Percentiles rank a stretch among this genome's conserved stretches.
Conservation (phyloP, 106 monocot genomes). For the Phalaenopsis equestris region DNA sequence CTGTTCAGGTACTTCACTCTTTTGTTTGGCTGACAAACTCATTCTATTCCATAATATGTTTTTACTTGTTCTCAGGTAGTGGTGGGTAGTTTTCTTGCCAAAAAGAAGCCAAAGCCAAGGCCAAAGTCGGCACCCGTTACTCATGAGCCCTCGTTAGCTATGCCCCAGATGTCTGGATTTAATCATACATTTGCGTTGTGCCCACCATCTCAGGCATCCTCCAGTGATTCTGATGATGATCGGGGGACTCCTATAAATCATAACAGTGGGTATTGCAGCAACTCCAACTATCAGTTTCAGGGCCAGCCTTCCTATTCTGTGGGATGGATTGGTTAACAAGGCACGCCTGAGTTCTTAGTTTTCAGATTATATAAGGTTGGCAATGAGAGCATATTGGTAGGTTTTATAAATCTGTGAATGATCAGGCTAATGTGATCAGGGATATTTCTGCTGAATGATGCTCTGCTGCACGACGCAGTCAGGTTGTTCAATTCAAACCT, state of each 20-base stretch:
- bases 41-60: background rate
- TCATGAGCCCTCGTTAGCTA: conserved; percentile 25
- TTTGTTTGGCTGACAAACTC: background rate
- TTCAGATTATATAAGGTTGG: too few relatives aligned
- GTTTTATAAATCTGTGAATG: too few relatives aligned
- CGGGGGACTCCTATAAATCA: conserved; percentile 36
- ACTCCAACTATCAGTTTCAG: conserved; percentile 25
- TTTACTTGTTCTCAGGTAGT: conserved; percentile 42
- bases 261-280: conserved; percentile 12
- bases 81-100: conserved; percentile 73
- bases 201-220: conserved; percentile 59
- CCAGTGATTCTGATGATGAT: conserved; percentile 56
- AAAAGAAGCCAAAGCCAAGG: conserved; percentile 41
- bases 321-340: conserved; percentile 12
- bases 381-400: too few relatives aligned
- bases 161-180: conserved; percentile 32
- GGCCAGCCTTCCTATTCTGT: conserved; percentile 20
- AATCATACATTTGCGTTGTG: conserved; percentile 24
- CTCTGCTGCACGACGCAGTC: too few relatives aligned
- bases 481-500: too few relatives aligned
- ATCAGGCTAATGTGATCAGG: too few relatives aligned
- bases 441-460: too few relatives aligned
- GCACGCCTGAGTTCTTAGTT: too few relatives aligned
- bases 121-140: conserved; percentile 32
- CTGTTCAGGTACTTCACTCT: conserved; percentile 53